These are phyloP conservation scores for Pythium phragmiticola DNA, from an alignment of 352 stramenopile species.

Conservation along the genomic window DNA sequence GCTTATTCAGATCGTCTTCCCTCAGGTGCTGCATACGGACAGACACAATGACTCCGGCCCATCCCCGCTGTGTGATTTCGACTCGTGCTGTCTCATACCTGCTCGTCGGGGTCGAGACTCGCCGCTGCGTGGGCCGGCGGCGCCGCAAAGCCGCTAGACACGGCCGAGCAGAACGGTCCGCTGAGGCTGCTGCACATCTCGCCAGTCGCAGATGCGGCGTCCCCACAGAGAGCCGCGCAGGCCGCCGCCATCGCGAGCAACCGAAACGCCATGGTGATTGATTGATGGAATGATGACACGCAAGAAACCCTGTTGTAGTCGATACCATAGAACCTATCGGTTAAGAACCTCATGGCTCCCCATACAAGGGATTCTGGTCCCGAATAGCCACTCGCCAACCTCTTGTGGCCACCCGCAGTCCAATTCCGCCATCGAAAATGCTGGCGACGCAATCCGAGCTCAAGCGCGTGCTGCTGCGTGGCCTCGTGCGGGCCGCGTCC, in stretches of 20 bases:
- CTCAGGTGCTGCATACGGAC: slow-evolving; percentile 25
- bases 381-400: slow-evolving; percentile 17
- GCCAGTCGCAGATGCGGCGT: background rate
- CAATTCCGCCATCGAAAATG: slow-evolving; percentile 29
- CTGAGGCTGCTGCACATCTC: slow-evolving; percentile 62
- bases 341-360: slow-evolving; percentile 9
- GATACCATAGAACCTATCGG: slow-evolving; percentile 9
- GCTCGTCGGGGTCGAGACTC: slow-evolving; percentile 44
- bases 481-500: slow-evolving; percentile 46
- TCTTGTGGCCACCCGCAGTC: slow-evolving; percentile 23
- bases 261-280: background rate
- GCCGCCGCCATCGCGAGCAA: background rate
- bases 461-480: slow-evolving; percentile 36
- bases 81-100: slow-evolving; percentile 14
- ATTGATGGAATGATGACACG: slow-evolving; percentile 8
- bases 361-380: slow-evolving; percentile 16
- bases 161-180: slow-evolving; percentile 52
- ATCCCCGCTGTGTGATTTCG: slow-evolving; percentile 3
- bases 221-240: background rate
- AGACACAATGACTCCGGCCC: background rate
- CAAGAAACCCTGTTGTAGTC: slow-evolving; percentile 14
- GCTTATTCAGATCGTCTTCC: slow-evolving; percentile 35
- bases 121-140: slow-evolving; percentile 38
- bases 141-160: slow-evolving; percentile 30
- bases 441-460: slow-evolving; percentile 29